Evolutionary conservation across 2,329 filamentous ascomycete genomes (phyloP).

Genomic region (Coniochaeta sp.): DNA sequence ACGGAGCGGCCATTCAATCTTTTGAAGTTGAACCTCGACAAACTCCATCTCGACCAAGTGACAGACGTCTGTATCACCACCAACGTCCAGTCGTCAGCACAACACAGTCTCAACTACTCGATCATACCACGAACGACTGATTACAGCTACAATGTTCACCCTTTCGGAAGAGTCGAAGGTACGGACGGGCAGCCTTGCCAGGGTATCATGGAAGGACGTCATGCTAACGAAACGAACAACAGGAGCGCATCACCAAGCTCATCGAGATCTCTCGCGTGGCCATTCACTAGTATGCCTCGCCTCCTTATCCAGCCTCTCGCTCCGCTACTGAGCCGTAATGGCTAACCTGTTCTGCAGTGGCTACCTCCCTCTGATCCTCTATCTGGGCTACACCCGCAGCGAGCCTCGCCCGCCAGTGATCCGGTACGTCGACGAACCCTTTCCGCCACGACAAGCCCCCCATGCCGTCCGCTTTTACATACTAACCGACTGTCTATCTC

Average conservation of each 20-base stretch:
- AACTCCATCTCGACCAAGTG: neutral
- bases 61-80: neutral
- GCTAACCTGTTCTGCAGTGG: too few species aligned
- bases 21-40: neutral
- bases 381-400: conserved; percentile 94
- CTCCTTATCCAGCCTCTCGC: too few species aligned
- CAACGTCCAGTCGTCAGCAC: neutral
- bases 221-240: conserved; percentile 6
- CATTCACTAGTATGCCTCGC: conserved; percentile 95
- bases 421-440: conserved; percentile 38
- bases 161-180: conserved; percentile 99
- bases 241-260: conserved; percentile 97
- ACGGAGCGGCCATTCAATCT: neutral
- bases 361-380: conserved; percentile 93
- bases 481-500: neutral
- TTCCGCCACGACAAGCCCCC: too few species aligned
- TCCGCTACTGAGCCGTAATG: too few species aligned
- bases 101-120: neutral
- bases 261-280: conserved; percentile 91
- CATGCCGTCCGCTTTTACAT: too few species aligned
- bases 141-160: conserved; percentile 42
- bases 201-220: neutral
- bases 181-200: conserved; percentile 12
- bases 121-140: neutral
- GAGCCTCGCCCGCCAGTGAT: conserved; percentile 75